A percentile compares a stretch with the other conserved stretches of the same genome.
Evolutionary conservation across 2,329 filamentous ascomycete species (phyloP).

Genomic region (Diaporthe longicolla): DNA sequence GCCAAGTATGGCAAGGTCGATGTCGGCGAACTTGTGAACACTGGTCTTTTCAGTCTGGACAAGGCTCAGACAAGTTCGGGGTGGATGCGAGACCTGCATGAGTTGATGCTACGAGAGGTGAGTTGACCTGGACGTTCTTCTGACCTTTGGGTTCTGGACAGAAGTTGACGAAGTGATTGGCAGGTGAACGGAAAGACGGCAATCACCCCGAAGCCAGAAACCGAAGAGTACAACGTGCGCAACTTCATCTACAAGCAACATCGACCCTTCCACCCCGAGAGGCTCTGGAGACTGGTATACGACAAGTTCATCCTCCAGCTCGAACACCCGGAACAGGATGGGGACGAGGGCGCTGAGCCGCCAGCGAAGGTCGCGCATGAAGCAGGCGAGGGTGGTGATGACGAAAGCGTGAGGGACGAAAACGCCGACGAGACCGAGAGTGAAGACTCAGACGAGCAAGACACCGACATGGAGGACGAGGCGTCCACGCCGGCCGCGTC

Average conservation of each 20-base stretch:
- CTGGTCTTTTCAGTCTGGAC: conserved; percentile 74
- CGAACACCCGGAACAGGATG: conserved; percentile 56
- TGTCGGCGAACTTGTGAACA: conserved; percentile 75
- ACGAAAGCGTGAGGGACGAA: not conserved
- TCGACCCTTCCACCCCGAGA: conserved; percentile 65
- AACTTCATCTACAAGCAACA: conserved; percentile 78
- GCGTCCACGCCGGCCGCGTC: not conserved
- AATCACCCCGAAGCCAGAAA: conserved; percentile 77
- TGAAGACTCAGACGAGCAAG: conserved; percentile 51
- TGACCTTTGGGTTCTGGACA: not conserved
- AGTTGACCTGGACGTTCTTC: conserved; percentile 48
- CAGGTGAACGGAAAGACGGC: conserved; percentile 64
- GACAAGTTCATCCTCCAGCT: conserved; percentile 67
- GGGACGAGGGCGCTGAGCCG: conserved; percentile 41
- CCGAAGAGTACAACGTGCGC: conserved; percentile 79
- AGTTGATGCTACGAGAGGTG: conserved; percentile 74
- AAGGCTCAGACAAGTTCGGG: conserved; percentile 75
- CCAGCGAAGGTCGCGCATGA: not conserved
- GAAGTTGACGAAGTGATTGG: not conserved
- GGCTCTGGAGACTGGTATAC: conserved; percentile 61
- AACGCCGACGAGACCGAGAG: not conserved
- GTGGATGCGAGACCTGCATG: conserved; percentile 79
- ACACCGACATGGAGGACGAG: conserved; percentile 44
- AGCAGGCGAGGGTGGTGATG: not conserved
- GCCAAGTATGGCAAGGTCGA: conserved; percentile 72